phyloP scores from a whole-genome alignment of 1,139 yeast genomes.

The Candida sp. region DNA sequence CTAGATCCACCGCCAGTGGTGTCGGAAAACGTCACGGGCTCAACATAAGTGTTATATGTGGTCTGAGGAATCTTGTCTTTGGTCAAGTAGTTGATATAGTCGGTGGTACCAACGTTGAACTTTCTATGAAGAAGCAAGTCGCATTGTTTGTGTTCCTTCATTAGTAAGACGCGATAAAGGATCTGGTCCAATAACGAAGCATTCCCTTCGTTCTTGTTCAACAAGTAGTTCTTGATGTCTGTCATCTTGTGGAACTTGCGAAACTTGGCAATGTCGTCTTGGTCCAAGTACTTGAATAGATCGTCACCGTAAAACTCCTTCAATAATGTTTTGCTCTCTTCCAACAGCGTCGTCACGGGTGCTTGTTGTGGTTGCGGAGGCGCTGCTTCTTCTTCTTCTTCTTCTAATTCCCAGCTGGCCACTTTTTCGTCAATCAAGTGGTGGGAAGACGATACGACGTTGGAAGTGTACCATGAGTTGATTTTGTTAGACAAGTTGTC shows the following conservation, averaged over 20 bases:
- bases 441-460: slow-evolving; percentile 6
- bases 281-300: slow-evolving; percentile 27
- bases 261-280: slow-evolving; percentile 31
- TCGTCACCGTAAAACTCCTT: slow-evolving; percentile 41
- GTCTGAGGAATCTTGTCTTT: slow-evolving; percentile 16
- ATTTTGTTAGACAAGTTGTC: slow-evolving; percentile 24
- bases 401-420: slow-evolving; percentile 53
- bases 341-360: slow-evolving; percentile 4
- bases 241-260: slow-evolving; percentile 26
- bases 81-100: slow-evolving; percentile 17
- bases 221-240: slow-evolving; percentile 18
- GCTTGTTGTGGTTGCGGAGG: background rate
- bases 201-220: slow-evolving; percentile 10
- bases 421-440: slow-evolving; percentile 41
- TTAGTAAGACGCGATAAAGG: slow-evolving; percentile 17
- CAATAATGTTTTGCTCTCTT: slow-evolving; percentile 14
- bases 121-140: slow-evolving; percentile 6
- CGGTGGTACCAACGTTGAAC: slow-evolving; percentile 14
- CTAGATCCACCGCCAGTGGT: slow-evolving; percentile 22
- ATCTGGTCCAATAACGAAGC: slow-evolving; percentile 16
- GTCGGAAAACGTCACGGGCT: slow-evolving; percentile 15
- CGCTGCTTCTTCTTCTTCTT: slow-evolving; percentile 14
- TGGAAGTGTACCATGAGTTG: slow-evolving; percentile 25
- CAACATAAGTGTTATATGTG: slow-evolving; percentile 3
- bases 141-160: slow-evolving; percentile 4